Base-by-base conservation (phyloP, 2,329 filamentous ascomycete genomes). In the Aspergillus bombycis region DNA sequence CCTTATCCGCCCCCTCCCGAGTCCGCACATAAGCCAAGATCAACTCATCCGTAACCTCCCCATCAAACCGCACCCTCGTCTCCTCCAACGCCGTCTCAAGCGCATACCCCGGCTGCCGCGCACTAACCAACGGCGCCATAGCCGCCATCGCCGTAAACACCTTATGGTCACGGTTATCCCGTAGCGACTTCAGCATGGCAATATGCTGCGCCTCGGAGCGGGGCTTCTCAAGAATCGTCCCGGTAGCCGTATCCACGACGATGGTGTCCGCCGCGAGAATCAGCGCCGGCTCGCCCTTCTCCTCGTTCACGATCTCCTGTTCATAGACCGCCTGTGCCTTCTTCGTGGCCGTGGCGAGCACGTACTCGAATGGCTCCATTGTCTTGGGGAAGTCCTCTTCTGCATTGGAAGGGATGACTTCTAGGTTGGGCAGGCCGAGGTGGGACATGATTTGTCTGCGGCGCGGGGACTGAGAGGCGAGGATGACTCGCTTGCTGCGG, bases 1-100 rank as follows among this genome's bases (percentile, higher is more conserved):
- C 95, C 83, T 98, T 99, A 78, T 98, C 95, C 12, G 88, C 93
- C 2, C 95, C 95, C 82, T 99, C 95, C 61, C 94, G 85, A 26
- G 94, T 97, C 63, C 75, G 74, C 57, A 85, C 83, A 76, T 85
- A 85, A 59, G 86, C 86, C 70, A 92, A 82, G 63, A 98, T 89
- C 69, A 97, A 86, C 64, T 96, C 93, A 80, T 99, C 94, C 16
- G 88, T 88, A 5, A 89, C 83, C 50, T 85, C 86, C 63, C 83
- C 79, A 74, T 93, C 92, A 79, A 99, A 99, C 74, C 86, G 88
- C n/a, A 99, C 95, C 65, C 84, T 86, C 52, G 94, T 98, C 83
- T 97, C 94, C 81, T 98, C 94, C 6, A 95, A 92, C 72, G 91
- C 87, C 50, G 86, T 89, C 72, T 92, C 89, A 58, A 96, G 82